Conservation (phyloP, 2,329 filamentous ascomycete genomes). For the Alternaria longipes region DNA sequence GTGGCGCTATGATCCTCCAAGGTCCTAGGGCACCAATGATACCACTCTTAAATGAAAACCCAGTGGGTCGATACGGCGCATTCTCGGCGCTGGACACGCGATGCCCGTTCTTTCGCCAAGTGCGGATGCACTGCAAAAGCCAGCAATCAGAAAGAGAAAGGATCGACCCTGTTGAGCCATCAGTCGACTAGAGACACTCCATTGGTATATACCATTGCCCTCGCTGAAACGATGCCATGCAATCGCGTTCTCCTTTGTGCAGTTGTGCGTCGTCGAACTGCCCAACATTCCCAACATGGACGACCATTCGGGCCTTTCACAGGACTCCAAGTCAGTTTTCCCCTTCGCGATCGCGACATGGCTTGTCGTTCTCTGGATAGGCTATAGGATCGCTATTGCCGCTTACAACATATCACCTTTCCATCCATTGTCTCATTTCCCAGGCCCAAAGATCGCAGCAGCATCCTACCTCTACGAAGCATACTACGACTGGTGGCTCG, state of each 20-base stretch:
- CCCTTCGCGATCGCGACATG: slow-evolving; percentile 25
- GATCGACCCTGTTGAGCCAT: slow-evolving; percentile 14
- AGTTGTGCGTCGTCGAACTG: slow-evolving; percentile 11
- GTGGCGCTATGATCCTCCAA: slow-evolving; percentile 2
- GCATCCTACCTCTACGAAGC: slow-evolving; percentile 40
- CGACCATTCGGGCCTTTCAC: slow-evolving; percentile 22
- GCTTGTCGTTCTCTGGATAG: slow-evolving; percentile 30
- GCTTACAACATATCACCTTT: slow-evolving; percentile 38
- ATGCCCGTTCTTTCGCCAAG: slow-evolving; percentile 5
- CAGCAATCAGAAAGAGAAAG: slow-evolving; percentile 10
- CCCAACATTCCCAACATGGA: slow-evolving; percentile 25
- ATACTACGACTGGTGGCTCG: slow-evolving; percentile 39
- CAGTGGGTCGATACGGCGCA: slow-evolving; percentile 4
- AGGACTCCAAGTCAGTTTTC: slow-evolving; percentile 19
- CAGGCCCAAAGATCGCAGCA: slow-evolving; percentile 43
- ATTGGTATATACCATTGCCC: slow-evolving; percentile 24
- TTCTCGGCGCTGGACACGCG: background rate
- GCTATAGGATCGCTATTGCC: slow-evolving; percentile 28
- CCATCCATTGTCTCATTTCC: slow-evolving; percentile 36
- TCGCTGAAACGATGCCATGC: slow-evolving; percentile 17
- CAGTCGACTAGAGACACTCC: background rate
- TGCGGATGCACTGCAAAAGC: slow-evolving; percentile 2
- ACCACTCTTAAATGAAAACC: background rate
- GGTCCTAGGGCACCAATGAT: slow-evolving; percentile 5
- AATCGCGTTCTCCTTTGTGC: slow-evolving; percentile 15